A percentile compares a stretch with the other conserved stretches of the same genome.
Evolutionary conservation across 257 asterid genomes (phyloP).

Genomic region (Solanum acaule): DNA sequence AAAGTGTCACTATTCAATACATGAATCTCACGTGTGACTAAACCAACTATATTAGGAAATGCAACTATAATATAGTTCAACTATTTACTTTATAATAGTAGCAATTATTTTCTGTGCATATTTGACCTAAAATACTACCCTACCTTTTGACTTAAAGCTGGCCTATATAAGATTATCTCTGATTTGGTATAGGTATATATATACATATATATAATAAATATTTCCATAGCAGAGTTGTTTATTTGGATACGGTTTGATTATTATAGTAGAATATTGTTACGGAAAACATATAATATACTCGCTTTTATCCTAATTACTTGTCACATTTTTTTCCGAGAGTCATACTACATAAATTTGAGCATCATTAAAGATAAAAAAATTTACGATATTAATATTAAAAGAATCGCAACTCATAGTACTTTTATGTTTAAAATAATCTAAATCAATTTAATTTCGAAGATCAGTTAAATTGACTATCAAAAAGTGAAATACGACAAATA

Average conservation of each 20-base stretch:
- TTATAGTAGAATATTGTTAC: background rate
- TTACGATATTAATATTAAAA: background rate
- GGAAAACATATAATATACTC: background rate
- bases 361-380: background rate
- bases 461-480: background rate
- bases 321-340: too few relatives aligned
- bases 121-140: background rate
- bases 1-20: too few relatives aligned
- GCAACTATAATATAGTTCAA: background rate
- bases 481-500: background rate
- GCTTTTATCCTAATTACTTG: too few relatives aligned
- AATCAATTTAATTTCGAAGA: background rate
- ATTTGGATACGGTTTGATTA: background rate
- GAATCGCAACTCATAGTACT: background rate
- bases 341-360: too few relatives aligned
- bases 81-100: background rate
- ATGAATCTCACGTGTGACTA: background rate
- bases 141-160: background rate
- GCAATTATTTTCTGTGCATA: background rate
- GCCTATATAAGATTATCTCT: background rate
- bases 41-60: background rate
- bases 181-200: background rate
- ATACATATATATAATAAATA: background rate
- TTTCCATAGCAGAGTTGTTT: background rate
- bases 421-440: background rate